Evolutionary conservation across 768 basidiomycete species (phyloP).

Genomic region (Psilocybe sp.): DNA sequence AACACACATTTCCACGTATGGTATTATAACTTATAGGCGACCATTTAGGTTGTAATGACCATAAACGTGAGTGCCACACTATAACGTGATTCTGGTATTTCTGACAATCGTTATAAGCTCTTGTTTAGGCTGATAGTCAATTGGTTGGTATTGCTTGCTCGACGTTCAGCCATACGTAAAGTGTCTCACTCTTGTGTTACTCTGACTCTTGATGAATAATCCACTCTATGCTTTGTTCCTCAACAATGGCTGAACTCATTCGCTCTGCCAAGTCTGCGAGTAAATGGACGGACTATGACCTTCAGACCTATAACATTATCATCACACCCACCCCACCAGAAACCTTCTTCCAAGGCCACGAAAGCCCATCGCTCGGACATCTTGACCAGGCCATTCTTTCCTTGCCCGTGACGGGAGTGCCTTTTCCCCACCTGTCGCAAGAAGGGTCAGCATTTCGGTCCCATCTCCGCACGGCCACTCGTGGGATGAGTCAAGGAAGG

Average conservation of each 20-base stretch:
- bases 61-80: too few relatives aligned
- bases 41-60: too few relatives aligned
- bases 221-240: too few relatives aligned
- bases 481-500: conserved; percentile 16
- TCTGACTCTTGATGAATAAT: too few relatives aligned
- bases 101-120: too few relatives aligned
- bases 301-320: conserved; percentile 24
- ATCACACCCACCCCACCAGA: conserved; percentile 11
- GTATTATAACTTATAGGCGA: too few relatives aligned
- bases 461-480: conserved; percentile 20
- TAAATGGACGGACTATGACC: conserved; percentile 19
- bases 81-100: too few relatives aligned
- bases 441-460: conserved; percentile 16
- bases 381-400: conserved; percentile 23
- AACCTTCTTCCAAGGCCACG: conserved; percentile 16
- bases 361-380: conserved; percentile 23
- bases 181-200: too few relatives aligned
- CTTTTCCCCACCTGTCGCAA: conserved; percentile 18
- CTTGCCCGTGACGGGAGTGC: conserved; percentile 1
- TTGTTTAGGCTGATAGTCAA: too few relatives aligned
- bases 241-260: conserved; percentile 17
- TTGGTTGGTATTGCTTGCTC: too few relatives aligned
- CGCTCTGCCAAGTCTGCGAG: conserved; percentile 20
- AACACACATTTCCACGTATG: too few relatives aligned
- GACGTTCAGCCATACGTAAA: too few relatives aligned